A percentile compares a stretch with the other conserved stretches of the same genome.
phyloP scores from a whole-genome alignment of 805 yeast genomes.

The Pichia eremophila region DNA sequence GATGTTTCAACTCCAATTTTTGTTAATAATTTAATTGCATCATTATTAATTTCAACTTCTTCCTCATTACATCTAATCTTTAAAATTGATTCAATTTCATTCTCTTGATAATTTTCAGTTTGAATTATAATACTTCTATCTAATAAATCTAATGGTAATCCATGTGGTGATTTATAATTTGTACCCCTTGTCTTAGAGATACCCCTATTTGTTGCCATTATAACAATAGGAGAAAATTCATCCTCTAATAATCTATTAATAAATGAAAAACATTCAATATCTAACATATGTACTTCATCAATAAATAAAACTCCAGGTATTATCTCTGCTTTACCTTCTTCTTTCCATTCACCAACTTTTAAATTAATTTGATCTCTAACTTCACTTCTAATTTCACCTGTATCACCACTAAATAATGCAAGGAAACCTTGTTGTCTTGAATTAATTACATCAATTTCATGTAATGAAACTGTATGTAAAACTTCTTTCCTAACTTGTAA shows the following conservation, averaged over 20 bases:
- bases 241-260: slow-evolving; percentile 90
- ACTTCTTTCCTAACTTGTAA: slow-evolving; percentile 97
- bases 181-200: slow-evolving; percentile 88
- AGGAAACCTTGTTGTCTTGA: slow-evolving; percentile 78
- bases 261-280: slow-evolving; percentile 91
- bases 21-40: slow-evolving; percentile 71
- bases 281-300: slow-evolving; percentile 98
- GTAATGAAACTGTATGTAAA: slow-evolving; percentile 93
- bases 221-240: slow-evolving; percentile 86
- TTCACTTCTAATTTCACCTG: slow-evolving; percentile 88
- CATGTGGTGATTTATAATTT: slow-evolving; percentile 86
- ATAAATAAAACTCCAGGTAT: slow-evolving; percentile 96
- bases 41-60: slow-evolving; percentile 50
- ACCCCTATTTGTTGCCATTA: slow-evolving; percentile 94
- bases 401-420: slow-evolving; percentile 57
- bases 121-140: slow-evolving; percentile 88
- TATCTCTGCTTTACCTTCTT: slow-evolving; percentile 95
- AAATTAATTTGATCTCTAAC: slow-evolving; percentile 48
- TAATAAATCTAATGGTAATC: slow-evolving; percentile 89
- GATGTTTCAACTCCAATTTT: slow-evolving; percentile 68
- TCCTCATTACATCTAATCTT: slow-evolving; percentile 77
- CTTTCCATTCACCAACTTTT: slow-evolving; percentile 92
- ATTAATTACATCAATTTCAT: slow-evolving; percentile 93
- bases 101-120: slow-evolving; percentile 79
- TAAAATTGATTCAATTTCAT: slow-evolving; percentile 75